Percentiles rank a stretch among this genome's conserved stretches.
Evolutionary conservation across 2,329 filamentous ascomycete genomes (phyloP).

Genomic region (Trichoderma oligosporum): DNA sequence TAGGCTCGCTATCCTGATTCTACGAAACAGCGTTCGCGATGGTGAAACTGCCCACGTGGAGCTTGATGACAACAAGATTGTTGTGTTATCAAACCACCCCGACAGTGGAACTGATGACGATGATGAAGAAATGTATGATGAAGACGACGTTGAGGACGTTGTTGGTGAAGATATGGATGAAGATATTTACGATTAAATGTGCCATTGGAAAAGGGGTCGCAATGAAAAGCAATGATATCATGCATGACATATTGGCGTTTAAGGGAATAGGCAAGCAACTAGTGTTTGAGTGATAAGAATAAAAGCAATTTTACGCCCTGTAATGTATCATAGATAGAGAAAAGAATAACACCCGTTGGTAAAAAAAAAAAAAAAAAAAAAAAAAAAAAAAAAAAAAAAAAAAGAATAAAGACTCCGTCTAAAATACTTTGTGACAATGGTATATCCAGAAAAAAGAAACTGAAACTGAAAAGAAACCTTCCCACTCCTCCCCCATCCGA

Average conservation of each 20-base stretch:
- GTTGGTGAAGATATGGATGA: slow-evolving; percentile 58
- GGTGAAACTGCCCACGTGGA: slow-evolving; percentile 79
- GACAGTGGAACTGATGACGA: slow-evolving; percentile 60
- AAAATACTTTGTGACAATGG: background rate
- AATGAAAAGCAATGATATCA: background rate
- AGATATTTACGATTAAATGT: slow-evolving; percentile 45
- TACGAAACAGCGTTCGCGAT: slow-evolving; percentile 79
- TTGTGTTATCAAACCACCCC: slow-evolving; percentile 76
- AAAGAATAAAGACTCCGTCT: background rate
- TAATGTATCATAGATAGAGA: background rate
- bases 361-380: background rate
- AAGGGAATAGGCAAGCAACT: background rate
- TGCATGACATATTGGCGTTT: background rate
- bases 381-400: background rate
- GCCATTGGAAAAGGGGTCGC: background rate
- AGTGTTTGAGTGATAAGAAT: too few species aligned
- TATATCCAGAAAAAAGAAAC: background rate
- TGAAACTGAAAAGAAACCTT: background rate
- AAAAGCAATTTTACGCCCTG: background rate
- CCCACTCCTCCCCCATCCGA: too few species aligned
- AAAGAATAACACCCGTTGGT: background rate
- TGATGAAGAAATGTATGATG: slow-evolving; percentile 69
- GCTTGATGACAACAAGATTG: slow-evolving; percentile 73
- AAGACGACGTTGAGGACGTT: slow-evolving; percentile 69
- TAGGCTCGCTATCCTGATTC: slow-evolving; percentile 82